These are phyloP conservation scores for Exophiala lecanii-corni DNA, from an alignment of 2,329 filamentous ascomycete species.

Conservation along the genomic window DNA sequence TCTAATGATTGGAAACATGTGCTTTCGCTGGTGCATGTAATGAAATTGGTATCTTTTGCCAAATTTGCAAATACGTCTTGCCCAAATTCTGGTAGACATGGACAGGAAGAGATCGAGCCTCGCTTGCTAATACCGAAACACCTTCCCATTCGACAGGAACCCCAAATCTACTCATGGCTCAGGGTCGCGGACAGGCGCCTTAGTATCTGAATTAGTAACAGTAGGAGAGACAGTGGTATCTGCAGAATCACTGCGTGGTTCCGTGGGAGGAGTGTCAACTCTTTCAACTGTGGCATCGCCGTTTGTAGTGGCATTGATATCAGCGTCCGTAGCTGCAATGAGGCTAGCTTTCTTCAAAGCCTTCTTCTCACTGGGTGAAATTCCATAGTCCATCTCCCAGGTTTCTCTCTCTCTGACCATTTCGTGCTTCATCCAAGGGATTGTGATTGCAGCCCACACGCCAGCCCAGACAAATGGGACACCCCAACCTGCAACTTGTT, in stretches of 20 bases:
- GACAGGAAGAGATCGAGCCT: no score
- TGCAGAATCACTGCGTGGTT: neutral
- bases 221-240: neutral
- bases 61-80: no score
- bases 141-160: no score
- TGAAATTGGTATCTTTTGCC: no score
- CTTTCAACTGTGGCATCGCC: neutral
- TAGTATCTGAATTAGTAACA: no score
- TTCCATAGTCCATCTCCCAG: conserved; percentile 31
- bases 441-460: conserved; percentile 43
- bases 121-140: no score
- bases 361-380: conserved; percentile 15
- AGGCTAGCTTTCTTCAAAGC: conserved; percentile 7
- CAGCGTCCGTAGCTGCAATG: conserved; percentile 3
- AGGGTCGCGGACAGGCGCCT: no score
- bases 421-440: conserved; percentile 44
- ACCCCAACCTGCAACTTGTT: conserved; percentile 34
- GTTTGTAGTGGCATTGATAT: neutral
- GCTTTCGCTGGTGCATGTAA: no score
- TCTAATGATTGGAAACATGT: no score
- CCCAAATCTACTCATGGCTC: no score
- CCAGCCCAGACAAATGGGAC: conserved; percentile 41
- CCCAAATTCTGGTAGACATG: no score
- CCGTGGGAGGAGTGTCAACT: no score
- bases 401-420: conserved; percentile 41